Conservation (phyloP, 169 alveolate genomes). For the Cardiosporidium cionae region DNA sequence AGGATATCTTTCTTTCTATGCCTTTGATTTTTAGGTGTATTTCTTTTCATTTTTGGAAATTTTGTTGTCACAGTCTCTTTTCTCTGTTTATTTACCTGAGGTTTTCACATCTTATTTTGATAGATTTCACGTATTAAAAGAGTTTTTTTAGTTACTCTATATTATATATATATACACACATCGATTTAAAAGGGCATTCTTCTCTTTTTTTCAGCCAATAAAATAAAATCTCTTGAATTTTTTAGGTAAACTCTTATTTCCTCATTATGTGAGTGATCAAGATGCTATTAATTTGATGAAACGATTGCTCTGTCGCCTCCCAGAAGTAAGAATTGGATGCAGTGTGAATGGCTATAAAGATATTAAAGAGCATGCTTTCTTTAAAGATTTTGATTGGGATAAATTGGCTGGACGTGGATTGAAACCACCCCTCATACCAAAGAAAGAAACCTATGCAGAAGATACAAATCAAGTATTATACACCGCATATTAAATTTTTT, state of each 20-base stretch:
- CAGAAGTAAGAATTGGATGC: constrained; percentile 82
- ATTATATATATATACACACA: too few relatives aligned
- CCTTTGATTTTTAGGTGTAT: too few relatives aligned
- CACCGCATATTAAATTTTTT: too few relatives aligned
- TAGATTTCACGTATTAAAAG: too few relatives aligned
- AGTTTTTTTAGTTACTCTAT: too few relatives aligned
- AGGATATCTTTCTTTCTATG: too few relatives aligned
- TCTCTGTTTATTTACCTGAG: too few relatives aligned
- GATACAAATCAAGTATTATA: constrained; percentile 38
- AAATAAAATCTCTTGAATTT: background rate
- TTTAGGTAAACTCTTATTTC: constrained; percentile 27
- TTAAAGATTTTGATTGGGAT: constrained; percentile 73
- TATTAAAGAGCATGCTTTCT: constrained; percentile 42
- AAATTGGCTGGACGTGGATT: constrained; percentile 67
- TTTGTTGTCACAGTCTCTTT: too few relatives aligned
- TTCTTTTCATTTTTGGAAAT: too few relatives aligned
- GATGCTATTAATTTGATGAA: constrained; percentile 76
- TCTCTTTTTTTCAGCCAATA: too few relatives aligned
- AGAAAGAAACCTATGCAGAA: constrained; percentile 61
- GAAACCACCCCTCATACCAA: constrained; percentile 69
- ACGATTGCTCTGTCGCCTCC: constrained; percentile 74
- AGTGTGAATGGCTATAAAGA: constrained; percentile 78
- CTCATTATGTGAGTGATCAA: constrained; percentile 56
- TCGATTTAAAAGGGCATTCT: too few relatives aligned
- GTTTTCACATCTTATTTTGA: too few relatives aligned